Evolutionary conservation across 345 rosid genomes (phyloP), one percentile per base, ranked within the genome.

Genomic region (Turritis glabra): DNA sequence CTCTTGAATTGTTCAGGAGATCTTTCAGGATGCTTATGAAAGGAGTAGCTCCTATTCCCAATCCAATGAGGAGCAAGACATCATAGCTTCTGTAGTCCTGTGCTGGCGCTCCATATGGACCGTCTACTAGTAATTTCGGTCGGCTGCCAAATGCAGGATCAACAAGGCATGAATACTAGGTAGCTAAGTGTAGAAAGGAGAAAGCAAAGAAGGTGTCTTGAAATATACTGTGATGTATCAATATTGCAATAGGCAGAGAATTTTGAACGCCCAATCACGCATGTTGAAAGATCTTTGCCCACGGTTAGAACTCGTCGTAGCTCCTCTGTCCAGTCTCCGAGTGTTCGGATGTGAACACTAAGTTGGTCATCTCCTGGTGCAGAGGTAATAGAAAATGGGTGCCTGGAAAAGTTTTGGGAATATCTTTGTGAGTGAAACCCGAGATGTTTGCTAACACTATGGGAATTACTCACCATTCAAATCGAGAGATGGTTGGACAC

Each of bases 31-130:
- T 90, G 92, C 99, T 95, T 57, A 95, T 78, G 76, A 92, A 95
- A 74, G 99, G 98, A 25, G 99, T 95, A 21, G 99, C 98, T 71
- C 99, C 99, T 53, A 92, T 95, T 69, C 99, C 99, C 17, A 92
- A 85, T 27, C 99, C 98, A 52, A 92, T 89, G 22, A 95, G 98
- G 48, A 95, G 97, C 81, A 95, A 81, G 61, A 95, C 98, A 53
- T 95, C 97, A 29, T 95, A 92, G 32, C 86, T 92, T 72, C 73
- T 80, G 82, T 92, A 92, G 85, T 95, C 98, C 63, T 95, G 99
- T 30, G 99, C 97, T 18, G 98, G 97, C 40, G 99, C 97, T 26
- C 99, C 99, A 14, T 90, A 95, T 7, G 99, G 99, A 63, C 99
- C 99, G 57, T 92, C 99, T 8, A 90, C 85, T 13, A 80, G 78